phyloP scores from a whole-genome alignment of 331 rosid genomes.

The Rosa hybrid region DNA sequence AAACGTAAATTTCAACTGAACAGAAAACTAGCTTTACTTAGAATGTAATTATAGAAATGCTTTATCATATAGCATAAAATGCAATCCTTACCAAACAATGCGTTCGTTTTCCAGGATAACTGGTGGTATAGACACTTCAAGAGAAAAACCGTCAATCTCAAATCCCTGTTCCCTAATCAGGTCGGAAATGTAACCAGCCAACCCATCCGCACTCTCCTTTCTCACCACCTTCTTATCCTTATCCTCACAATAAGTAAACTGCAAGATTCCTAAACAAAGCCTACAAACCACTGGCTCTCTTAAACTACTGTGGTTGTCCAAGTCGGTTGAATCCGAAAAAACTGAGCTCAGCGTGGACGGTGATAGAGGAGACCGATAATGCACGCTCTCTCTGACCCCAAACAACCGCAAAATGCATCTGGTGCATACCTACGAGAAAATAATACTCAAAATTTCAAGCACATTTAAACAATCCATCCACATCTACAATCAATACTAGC shows the following conservation, averaged over 20 bases:
- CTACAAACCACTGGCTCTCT: conserved; percentile 43
- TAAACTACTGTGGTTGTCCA: conserved; percentile 11
- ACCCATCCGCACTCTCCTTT: conserved; percentile 36
- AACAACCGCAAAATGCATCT: conserved; percentile 74
- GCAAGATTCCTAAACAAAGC: conserved; percentile 79
- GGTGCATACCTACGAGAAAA: conserved; percentile 52
- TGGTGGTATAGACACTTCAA: conserved; percentile 72
- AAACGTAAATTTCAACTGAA: not conserved
- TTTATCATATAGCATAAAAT: not conserved
- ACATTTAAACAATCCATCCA: not conserved
- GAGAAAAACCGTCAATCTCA: conserved; percentile 62
- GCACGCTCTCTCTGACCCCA: conserved; percentile 45
- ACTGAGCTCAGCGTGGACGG: conserved; percentile 39
- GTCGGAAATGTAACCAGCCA: conserved; percentile 55
- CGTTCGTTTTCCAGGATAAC: conserved; percentile 51
- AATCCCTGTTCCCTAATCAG: conserved; percentile 49
- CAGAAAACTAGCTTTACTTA: not conserved
- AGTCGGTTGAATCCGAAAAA: conserved; percentile 29
- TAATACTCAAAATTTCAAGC: not conserved
- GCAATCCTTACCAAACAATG: conserved; percentile 43
- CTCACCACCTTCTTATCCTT: conserved; percentile 28
- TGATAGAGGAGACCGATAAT: conserved; percentile 25
- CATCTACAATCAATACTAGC: not conserved
- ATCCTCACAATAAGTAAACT: conserved; percentile 51
- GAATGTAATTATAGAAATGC: not conserved